Conservation (phyloP, 805 yeast genomes). For the Starmerella tilneyi region DNA sequence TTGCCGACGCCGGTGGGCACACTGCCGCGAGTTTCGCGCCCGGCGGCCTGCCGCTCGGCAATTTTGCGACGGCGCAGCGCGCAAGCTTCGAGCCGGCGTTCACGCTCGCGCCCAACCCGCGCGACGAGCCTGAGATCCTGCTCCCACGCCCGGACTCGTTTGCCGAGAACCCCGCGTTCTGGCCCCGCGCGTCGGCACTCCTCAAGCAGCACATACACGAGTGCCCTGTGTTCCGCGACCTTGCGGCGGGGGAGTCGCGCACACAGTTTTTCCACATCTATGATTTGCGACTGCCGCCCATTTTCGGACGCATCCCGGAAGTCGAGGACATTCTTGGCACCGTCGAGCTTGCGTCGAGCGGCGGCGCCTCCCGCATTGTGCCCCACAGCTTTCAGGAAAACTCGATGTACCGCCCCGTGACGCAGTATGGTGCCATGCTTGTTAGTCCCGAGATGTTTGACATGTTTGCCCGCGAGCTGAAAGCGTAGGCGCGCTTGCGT, state of each 20-base stretch:
- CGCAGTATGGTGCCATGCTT: conserved; percentile 41
- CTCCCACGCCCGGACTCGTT: conserved; percentile 19
- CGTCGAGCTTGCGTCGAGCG: conserved; percentile 40
- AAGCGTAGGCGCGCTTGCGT: no score
- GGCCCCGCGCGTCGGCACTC: conserved; percentile 21
- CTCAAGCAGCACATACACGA: conserved; percentile 26
- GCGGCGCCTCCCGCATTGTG: conserved; percentile 43
- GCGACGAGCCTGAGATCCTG: conserved; percentile 21
- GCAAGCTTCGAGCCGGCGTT: conserved; percentile 19
- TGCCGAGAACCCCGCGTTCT: conserved; percentile 23
- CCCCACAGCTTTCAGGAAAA: conserved; percentile 49
- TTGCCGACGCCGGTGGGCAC: conserved; percentile 7
- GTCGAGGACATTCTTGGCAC: conserved; percentile 64
- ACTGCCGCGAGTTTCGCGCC: conserved; percentile 20
- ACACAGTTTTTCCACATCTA: conserved; percentile 55
- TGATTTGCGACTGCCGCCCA: conserved; percentile 57
- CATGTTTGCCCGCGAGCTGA: conserved; percentile 33
- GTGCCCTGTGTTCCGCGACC: conserved; percentile 26
- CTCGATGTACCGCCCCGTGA: conserved; percentile 45
- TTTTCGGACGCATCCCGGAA: conserved; percentile 56
- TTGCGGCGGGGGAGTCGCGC: conserved; percentile 34
- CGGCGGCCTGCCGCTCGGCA: conserved; percentile 25
- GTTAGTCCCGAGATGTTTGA: conserved; percentile 44
- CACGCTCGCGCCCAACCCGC: conserved; percentile 19
- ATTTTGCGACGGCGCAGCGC: conserved; percentile 18